These are phyloP conservation scores for Hirsutella rhossiliensis DNA, from an alignment of 2,329 filamentous ascomycete species.

Conservation along the genomic window DNA sequence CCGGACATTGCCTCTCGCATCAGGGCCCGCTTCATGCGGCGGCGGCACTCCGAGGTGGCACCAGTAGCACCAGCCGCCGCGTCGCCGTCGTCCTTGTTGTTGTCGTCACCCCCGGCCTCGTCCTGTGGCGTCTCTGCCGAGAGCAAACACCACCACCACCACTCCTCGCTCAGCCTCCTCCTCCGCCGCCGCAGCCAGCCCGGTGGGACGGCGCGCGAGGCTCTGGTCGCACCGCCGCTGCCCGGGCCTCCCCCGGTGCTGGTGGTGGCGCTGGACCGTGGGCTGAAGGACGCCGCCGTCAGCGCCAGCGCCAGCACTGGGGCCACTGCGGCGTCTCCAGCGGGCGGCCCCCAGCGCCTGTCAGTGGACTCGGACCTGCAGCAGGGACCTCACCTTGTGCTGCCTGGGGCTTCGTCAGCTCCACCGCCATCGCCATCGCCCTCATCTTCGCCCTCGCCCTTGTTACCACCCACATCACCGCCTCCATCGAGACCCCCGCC, in stretches of 20 bases:
- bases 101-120: slow-evolving; percentile 14
- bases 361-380: background rate
- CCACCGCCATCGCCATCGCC: slow-evolving; percentile 1
- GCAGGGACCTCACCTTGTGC: background rate
- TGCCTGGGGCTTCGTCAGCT: background rate
- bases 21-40: slow-evolving; percentile 31
- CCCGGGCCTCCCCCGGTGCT: background rate
- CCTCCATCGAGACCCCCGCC: background rate
- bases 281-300: background rate
- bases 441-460: slow-evolving; percentile 5
- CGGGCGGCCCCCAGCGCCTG: background rate
- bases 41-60: slow-evolving; percentile 24
- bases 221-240: slow-evolving; percentile 1
- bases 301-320: background rate
- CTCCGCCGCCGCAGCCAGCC: background rate
- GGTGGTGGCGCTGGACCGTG: background rate
- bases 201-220: slow-evolving; percentile 1
- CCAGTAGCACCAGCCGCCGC: slow-evolving; percentile 11
- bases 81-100: background rate
- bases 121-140: slow-evolving; percentile 14
- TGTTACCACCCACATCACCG: background rate
- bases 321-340: background rate
- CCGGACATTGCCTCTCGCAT: slow-evolving; percentile 32
- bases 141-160: slow-evolving; percentile 2
- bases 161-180: slow-evolving; percentile 6